phyloP scores from a whole-genome alignment of 768 basidiomycete species.

The Agaricus subrufescens region DNA sequence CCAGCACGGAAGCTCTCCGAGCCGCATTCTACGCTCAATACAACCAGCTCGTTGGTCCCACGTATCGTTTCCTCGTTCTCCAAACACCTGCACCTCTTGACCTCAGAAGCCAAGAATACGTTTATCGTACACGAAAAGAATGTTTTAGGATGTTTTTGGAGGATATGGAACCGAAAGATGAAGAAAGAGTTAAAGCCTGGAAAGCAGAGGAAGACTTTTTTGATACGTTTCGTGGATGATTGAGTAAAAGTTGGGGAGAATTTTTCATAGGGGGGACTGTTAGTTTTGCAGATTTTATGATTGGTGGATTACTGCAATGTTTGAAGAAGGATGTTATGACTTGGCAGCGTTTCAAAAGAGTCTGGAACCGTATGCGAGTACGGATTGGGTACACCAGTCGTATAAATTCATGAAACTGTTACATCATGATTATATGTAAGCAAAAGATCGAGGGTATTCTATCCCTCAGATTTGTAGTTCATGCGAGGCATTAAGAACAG shows the following conservation, averaged over 20 bases:
- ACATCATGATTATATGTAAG: too few relatives aligned
- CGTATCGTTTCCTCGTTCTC: constrained; percentile 8
- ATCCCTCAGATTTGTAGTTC: too few relatives aligned
- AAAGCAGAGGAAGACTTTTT: constrained; percentile 22
- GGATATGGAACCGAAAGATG: constrained; percentile 27
- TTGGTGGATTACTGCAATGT: background rate
- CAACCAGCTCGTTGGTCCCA: constrained; percentile 6
- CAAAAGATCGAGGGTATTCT: too few relatives aligned
- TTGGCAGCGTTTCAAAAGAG: constrained; percentile 11
- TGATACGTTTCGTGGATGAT: constrained; percentile 8
- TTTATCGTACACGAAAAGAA: constrained; percentile 28
- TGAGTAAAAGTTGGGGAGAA: background rate
- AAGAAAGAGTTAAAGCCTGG: constrained; percentile 31
- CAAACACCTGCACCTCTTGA: constrained; percentile 10
- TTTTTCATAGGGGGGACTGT: background rate
- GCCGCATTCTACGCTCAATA: constrained; percentile 3
- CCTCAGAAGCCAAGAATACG: constrained; percentile 23
- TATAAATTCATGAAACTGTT: too few relatives aligned
- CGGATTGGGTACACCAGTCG: background rate
- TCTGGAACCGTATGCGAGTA: constrained; percentile 7
- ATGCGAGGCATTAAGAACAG: too few relatives aligned
- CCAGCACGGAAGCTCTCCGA: constrained; percentile 1
- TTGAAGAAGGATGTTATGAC: constrained; percentile 13
- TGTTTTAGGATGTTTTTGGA: constrained; percentile 31
- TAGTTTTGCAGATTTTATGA: constrained; percentile 12